Evolutionary conservation across 192 early-diverging fungal species (phyloP).

Genomic region (Mortierella hygrophila): DNA sequence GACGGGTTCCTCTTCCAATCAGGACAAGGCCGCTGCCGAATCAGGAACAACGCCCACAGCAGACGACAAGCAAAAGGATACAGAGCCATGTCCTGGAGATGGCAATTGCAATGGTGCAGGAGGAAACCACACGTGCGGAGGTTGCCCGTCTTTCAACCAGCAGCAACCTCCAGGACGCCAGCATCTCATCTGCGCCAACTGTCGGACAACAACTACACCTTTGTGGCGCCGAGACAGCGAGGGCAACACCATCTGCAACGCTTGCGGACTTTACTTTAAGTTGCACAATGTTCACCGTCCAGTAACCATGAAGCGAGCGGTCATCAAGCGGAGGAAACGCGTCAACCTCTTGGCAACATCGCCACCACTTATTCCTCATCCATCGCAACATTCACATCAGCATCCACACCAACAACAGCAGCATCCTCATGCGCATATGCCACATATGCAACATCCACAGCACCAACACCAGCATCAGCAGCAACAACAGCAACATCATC

Average conservation of each 20-base stretch:
- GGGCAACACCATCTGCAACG: slow-evolving; percentile 86
- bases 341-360: slow-evolving; percentile 56
- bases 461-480: slow-evolving; percentile 7
- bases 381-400: slow-evolving; percentile 25
- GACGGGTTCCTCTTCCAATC: neutral
- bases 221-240: slow-evolving; percentile 83
- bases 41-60: slow-evolving; percentile 7
- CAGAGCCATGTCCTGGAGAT: slow-evolving; percentile 73
- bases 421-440: slow-evolving; percentile 19
- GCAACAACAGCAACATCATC: slow-evolving; percentile 26
- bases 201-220: slow-evolving; percentile 82
- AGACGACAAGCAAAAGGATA: neutral
- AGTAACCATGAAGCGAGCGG: slow-evolving; percentile 79
- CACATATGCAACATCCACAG: slow-evolving; percentile 8
- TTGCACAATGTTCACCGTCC: slow-evolving; percentile 89
- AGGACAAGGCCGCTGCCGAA: neutral
- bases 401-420: slow-evolving; percentile 14
- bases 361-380: slow-evolving; percentile 23
- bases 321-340: slow-evolving; percentile 83
- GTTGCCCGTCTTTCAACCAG: slow-evolving; percentile 81
- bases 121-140: slow-evolving; percentile 74
- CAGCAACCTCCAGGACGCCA: slow-evolving; percentile 66
- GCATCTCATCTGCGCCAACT: slow-evolving; percentile 77
- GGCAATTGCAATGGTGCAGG: slow-evolving; percentile 82
- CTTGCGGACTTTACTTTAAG: slow-evolving; percentile 91